Evolutionary conservation across 495 filamentous ascomycete genomes (phyloP).

Genomic region (Penicillium herquei): DNA sequence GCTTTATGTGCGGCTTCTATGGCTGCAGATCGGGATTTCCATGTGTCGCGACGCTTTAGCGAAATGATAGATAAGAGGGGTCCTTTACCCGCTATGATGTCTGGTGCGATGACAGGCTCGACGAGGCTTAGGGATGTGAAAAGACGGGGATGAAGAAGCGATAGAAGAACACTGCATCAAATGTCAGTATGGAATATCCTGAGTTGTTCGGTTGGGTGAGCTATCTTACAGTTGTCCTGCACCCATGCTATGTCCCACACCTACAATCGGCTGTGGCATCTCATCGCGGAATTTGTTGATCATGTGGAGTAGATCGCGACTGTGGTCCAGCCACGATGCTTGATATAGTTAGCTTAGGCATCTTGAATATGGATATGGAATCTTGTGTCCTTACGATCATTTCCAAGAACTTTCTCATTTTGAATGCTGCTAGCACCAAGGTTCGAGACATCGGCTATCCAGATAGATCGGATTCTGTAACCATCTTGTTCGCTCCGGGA

Average conservation of each 20-base stretch:
- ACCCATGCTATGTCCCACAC: slow-evolving; percentile 89
- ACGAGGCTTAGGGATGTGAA: slow-evolving; percentile 73
- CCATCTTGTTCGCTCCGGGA: slow-evolving; percentile 43
- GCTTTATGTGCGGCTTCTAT: slow-evolving; percentile 54
- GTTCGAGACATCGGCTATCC: slow-evolving; percentile 66
- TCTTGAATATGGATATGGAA: neutral
- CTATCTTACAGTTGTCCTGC: slow-evolving; percentile 56
- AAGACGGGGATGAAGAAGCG: slow-evolving; percentile 70
- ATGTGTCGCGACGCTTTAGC: slow-evolving; percentile 65
- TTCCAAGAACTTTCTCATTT: slow-evolving; percentile 61
- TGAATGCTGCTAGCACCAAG: slow-evolving; percentile 64
- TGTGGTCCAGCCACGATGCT: slow-evolving; percentile 84
- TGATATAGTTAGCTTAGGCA: neutral
- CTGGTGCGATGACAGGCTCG: slow-evolving; percentile 71
- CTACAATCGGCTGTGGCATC: slow-evolving; percentile 84
- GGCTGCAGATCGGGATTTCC: slow-evolving; percentile 64
- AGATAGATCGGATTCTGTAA: slow-evolving; percentile 56
- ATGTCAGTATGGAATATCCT: slow-evolving; percentile 1
- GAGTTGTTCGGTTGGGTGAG: too few relatives aligned
- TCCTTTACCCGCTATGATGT: slow-evolving; percentile 24
- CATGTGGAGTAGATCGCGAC: slow-evolving; percentile 83
- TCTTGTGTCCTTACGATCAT: slow-evolving; percentile 60
- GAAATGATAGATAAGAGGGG: slow-evolving; percentile 41
- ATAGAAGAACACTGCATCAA: slow-evolving; percentile 5
- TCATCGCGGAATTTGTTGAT: slow-evolving; percentile 77